phyloP scores from a whole-genome alignment of 2,329 filamentous ascomycete species.

The Aspergillus sp. region DNA sequence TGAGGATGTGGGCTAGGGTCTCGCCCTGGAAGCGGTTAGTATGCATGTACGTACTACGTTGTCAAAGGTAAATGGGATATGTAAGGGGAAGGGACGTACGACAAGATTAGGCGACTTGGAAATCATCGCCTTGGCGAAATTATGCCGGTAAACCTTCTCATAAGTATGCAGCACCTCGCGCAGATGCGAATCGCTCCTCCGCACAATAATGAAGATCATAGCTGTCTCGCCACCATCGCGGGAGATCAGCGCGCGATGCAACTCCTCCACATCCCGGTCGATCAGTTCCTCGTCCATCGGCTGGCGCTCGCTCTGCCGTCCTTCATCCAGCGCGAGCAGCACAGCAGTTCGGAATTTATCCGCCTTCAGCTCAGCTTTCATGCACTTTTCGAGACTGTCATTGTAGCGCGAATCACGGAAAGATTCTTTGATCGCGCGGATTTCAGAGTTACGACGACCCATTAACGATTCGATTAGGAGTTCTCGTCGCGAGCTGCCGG shows the following conservation, averaged over 20 bases:
- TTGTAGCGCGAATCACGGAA: conserved; percentile 90
- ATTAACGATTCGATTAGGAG: conserved; percentile 89
- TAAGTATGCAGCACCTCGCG: conserved; percentile 72
- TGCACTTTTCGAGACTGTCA: conserved; percentile 73
- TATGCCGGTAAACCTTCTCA: conserved; percentile 63
- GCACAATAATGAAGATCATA: conserved; percentile 79
- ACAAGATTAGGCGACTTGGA: conserved; percentile 87
- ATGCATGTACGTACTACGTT: neutral
- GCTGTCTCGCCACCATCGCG: conserved; percentile 73
- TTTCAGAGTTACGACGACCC: conserved; percentile 82
- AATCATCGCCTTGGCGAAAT: conserved; percentile 83
- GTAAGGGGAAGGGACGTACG: conserved; percentile 51
- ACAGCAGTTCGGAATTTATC: conserved; percentile 94
- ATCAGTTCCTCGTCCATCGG: conserved; percentile 56
- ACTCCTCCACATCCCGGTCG: conserved; percentile 63
- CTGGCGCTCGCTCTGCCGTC: conserved; percentile 74
- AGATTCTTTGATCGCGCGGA: conserved; percentile 74
- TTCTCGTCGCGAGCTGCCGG: conserved; percentile 74
- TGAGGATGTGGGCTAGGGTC: conserved; percentile 87
- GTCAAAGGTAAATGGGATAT: neutral
- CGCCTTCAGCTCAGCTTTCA: conserved; percentile 86
- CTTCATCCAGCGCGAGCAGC: conserved; percentile 72
- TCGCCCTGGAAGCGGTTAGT: conserved; percentile 60
- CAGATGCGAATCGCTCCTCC: conserved; percentile 73
- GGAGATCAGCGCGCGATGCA: conserved; percentile 64